Percentiles rank a stretch among this genome's conserved stretches.
Evolutionary conservation across 2,329 filamentous ascomycete genomes (phyloP).

Genomic region (Colletotrichum filicis): DNA sequence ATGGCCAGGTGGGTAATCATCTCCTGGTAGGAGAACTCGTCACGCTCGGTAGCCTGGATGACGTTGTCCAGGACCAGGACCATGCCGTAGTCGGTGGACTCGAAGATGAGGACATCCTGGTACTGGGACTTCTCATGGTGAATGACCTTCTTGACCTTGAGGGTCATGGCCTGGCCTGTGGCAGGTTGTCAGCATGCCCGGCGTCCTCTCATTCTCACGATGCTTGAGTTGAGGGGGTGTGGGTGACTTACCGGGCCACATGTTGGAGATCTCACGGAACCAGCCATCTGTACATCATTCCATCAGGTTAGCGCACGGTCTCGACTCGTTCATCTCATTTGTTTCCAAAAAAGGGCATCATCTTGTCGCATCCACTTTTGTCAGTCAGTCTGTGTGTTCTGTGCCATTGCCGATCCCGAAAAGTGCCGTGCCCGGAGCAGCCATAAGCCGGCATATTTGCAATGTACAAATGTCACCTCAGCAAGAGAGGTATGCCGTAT

Average conservation of each 20-base stretch:
- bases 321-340: conserved; percentile 3
- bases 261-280: conserved; percentile 98
- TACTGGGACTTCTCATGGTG: conserved; percentile 99
- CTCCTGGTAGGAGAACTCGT: conserved; percentile 99
- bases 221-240: neutral
- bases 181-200: conserved; percentile 5
- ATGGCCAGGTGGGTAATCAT: conserved; percentile 99
- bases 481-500: neutral
- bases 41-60: conserved; percentile 97
- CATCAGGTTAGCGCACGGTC: conserved; percentile 8
- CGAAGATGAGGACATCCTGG: conserved; percentile 98
- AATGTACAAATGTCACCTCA: conserved; percentile 10
- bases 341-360: neutral
- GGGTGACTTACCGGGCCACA: conserved; percentile 82
- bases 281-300: conserved; percentile 81
- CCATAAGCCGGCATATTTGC: neutral
- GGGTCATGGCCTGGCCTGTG: conserved; percentile 95
- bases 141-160: conserved; percentile 96
- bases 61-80: conserved; percentile 98
- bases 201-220: neutral
- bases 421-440: conserved; percentile 3
- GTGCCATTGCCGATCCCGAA: conserved; percentile 11
- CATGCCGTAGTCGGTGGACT: conserved; percentile 96
- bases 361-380: neutral
- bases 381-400: neutral